Evolutionary conservation across 345 rosid genomes (phyloP).

Genomic region (Aethionema arabicum): DNA sequence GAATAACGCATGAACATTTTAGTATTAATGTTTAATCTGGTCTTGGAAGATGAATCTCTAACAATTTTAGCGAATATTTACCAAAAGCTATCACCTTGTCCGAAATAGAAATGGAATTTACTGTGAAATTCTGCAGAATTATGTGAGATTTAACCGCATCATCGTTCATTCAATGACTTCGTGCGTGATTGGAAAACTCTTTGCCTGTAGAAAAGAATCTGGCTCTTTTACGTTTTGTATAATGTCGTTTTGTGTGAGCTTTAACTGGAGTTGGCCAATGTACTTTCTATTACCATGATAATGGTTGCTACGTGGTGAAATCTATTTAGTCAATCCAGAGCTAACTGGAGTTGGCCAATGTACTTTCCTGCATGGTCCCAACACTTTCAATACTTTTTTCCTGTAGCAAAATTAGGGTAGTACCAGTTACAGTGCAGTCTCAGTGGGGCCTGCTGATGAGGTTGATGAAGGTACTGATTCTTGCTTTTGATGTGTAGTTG

Average conservation of each 20-base stretch:
- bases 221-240: neutral
- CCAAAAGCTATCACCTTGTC: neutral
- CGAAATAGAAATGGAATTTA: neutral
- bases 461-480: neutral
- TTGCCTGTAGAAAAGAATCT: neutral
- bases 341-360: neutral
- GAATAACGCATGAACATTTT: neutral
- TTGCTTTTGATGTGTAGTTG: constrained; percentile 45
- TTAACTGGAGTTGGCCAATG: neutral
- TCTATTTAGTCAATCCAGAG: too few relatives aligned
- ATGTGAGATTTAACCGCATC: neutral
- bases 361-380: neutral
- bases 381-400: neutral
- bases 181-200: neutral
- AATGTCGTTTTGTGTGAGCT: neutral
- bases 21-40: neutral
- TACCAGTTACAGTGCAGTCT: neutral
- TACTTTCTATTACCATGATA: neutral
- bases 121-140: neutral
- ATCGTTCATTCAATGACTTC: neutral
- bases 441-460: neutral
- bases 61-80: neutral
- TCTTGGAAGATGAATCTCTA: neutral
- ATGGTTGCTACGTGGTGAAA: too few relatives aligned
- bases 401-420: neutral